Evolutionary conservation across 225 moss, liverwort and hornwort species (phyloP).

Genomic region (Marchantia paleacea): DNA sequence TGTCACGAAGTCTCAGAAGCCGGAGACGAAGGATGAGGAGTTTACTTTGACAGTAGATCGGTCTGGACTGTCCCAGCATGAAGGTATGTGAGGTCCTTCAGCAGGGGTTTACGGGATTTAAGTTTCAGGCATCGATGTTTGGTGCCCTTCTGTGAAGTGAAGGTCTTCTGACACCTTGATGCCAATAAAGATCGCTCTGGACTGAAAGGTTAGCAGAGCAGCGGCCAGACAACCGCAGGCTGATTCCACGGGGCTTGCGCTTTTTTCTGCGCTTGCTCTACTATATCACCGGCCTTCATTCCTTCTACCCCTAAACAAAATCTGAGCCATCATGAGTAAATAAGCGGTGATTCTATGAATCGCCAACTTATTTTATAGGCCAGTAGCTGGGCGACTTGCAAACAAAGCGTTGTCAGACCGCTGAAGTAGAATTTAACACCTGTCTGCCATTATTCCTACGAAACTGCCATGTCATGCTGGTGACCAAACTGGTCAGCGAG

Average conservation of each 20-base stretch:
- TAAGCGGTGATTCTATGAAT: no score
- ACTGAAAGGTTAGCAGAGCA: constrained; percentile 27
- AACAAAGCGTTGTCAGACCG: no score
- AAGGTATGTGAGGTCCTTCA: neutral
- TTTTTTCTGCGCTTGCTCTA: constrained; percentile 32
- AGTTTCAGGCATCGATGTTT: constrained; percentile 28
- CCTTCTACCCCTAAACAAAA: no score
- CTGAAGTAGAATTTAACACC: no score
- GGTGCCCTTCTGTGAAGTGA: constrained; percentile 13
- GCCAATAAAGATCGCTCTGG: constrained; percentile 37
- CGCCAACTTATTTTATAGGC: no score
- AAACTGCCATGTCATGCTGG: no score
- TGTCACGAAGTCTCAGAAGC: neutral
- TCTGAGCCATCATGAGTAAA: no score
- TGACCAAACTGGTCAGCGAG: no score
- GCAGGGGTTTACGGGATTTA: neutral
- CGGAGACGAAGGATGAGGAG: neutral
- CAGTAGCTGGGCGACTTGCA: no score
- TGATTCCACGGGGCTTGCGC: constrained; percentile 50
- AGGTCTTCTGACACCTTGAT: constrained; percentile 7
- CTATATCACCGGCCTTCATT: constrained; percentile 48
- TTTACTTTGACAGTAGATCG: neutral
- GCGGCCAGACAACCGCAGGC: constrained; percentile 59
- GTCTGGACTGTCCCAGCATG: neutral
- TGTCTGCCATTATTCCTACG: no score